phyloP scores from a whole-genome alignment of 2,329 filamentous ascomycete species.

The Fusarium illudens region DNA sequence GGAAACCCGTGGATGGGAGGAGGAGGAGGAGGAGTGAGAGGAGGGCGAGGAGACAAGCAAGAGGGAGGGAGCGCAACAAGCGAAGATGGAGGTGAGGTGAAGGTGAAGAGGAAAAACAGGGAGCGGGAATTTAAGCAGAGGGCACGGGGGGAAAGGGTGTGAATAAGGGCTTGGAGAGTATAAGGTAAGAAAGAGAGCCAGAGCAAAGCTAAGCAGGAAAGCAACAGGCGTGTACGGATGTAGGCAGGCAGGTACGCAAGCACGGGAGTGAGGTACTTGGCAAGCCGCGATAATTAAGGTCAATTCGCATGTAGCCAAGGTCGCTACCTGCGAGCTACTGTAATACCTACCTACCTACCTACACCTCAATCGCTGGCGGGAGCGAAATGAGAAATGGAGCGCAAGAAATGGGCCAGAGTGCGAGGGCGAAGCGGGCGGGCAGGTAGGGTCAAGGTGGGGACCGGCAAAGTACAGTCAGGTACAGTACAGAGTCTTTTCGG shows the following conservation, averaged over 20 bases:
- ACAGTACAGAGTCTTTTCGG: not conserved
- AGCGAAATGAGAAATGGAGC: slow-evolving; percentile 17
- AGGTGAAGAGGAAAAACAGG: slow-evolving; percentile 22
- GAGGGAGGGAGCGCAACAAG: not conserved
- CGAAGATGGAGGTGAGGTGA: slow-evolving; percentile 12
- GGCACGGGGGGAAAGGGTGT: slow-evolving; percentile 33
- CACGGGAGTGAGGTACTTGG: slow-evolving; percentile 24
- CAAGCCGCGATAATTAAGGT: slow-evolving; percentile 3
- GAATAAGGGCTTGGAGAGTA: slow-evolving; percentile 39
- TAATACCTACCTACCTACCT: not conserved
- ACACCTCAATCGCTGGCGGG: not conserved
- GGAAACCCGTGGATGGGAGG: slow-evolving; percentile 13
- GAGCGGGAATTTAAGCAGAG: slow-evolving; percentile 42
- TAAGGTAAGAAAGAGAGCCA: slow-evolving; percentile 9
- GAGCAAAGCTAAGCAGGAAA: slow-evolving; percentile 14
- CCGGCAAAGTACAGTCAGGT: not conserved
- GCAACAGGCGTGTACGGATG: not conserved
- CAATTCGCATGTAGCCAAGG: slow-evolving; percentile 3
- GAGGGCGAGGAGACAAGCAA: not conserved
- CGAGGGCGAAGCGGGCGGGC: slow-evolving; percentile 11
- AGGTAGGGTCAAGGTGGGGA: slow-evolving; percentile 8
- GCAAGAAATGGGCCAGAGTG: slow-evolving; percentile 15
- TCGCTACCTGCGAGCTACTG: slow-evolving; percentile 3
- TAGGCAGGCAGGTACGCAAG: not conserved
- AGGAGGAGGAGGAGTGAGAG: not conserved